Conservation (phyloP, 106 monocot genomes). For the Ottelia alismoides region DNA sequence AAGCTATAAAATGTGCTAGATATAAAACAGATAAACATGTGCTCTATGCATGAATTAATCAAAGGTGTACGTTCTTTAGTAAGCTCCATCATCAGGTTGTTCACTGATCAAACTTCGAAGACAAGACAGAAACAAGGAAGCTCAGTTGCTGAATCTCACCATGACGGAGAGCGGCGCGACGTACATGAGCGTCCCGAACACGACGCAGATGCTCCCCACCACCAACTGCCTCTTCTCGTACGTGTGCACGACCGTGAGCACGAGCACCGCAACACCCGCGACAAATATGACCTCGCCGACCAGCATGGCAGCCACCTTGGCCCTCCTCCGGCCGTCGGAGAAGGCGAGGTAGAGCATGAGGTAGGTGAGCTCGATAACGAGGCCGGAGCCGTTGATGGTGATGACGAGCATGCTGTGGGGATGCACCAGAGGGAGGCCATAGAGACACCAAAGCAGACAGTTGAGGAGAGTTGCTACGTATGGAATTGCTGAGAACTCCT, state of each 20-base stretch:
- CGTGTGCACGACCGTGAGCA: constrained; percentile 31
- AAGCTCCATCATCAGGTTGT: too few species aligned
- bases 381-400: constrained; percentile 49
- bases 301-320: constrained; percentile 23
- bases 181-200: constrained; percentile 63
- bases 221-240: constrained; percentile 38
- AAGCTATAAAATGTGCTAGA: neutral
- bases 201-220: constrained; percentile 54
- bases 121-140: neutral
- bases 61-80: too few species aligned
- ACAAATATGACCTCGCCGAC: constrained; percentile 34
- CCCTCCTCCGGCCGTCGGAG: constrained; percentile 23
- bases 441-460: constrained; percentile 47
- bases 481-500: constrained; percentile 27
- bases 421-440: constrained; percentile 51
- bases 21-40: neutral
- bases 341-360: constrained; percentile 33
- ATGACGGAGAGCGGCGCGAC: constrained; percentile 62
- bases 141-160: constrained; percentile 18
- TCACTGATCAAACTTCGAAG: too few species aligned
- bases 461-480: constrained; percentile 47
- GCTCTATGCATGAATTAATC: too few species aligned
- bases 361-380: constrained; percentile 36
- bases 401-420: constrained; percentile 40
- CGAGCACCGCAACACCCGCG: constrained; percentile 21